These are phyloP conservation scores for Chalciporus sp. DNA, from an alignment of 1,284 basidiomycete genomes.

Conservation along the genomic window DNA sequence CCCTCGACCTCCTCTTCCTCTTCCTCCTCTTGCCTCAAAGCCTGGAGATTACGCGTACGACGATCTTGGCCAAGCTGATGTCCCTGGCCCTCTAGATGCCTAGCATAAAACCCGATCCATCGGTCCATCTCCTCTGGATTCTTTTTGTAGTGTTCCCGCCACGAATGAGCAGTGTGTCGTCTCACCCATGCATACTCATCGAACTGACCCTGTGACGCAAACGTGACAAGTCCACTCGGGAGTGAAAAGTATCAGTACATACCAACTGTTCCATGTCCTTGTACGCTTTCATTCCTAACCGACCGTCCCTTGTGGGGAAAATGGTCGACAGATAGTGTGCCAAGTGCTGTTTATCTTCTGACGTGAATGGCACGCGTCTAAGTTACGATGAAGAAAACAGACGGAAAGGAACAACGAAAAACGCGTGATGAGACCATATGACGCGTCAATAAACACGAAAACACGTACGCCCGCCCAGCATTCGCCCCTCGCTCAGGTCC, in stretches of 20 bases:
- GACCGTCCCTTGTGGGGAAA: slow-evolving; percentile 33
- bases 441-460: background rate
- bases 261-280: slow-evolving; percentile 43
- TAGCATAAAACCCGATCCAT: slow-evolving; percentile 37
- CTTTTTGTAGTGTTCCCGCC: slow-evolving; percentile 55
- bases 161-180: slow-evolving; percentile 53
- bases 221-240: background rate
- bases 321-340: slow-evolving; percentile 32
- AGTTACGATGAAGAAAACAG: background rate
- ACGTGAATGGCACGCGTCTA: slow-evolving; percentile 29
- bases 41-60: slow-evolving; percentile 16
- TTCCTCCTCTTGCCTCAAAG: background rate
- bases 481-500: slow-evolving; percentile 12
- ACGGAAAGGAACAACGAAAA: background rate
- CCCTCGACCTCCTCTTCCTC: slow-evolving; percentile 14
- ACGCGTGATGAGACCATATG: background rate
- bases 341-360: slow-evolving; percentile 23
- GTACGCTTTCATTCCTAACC: slow-evolving; percentile 47
- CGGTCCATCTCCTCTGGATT: slow-evolving; percentile 43
- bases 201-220: slow-evolving; percentile 20
- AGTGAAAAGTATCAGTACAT: slow-evolving; percentile 4
- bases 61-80: slow-evolving; percentile 30
- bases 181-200: slow-evolving; percentile 45
- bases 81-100: slow-evolving; percentile 4
- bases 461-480: slow-evolving; percentile 9